These are phyloP conservation scores for Hymenoscyphus scutula DNA, from an alignment of 2,329 filamentous ascomycete genomes.

Conservation along the genomic window DNA sequence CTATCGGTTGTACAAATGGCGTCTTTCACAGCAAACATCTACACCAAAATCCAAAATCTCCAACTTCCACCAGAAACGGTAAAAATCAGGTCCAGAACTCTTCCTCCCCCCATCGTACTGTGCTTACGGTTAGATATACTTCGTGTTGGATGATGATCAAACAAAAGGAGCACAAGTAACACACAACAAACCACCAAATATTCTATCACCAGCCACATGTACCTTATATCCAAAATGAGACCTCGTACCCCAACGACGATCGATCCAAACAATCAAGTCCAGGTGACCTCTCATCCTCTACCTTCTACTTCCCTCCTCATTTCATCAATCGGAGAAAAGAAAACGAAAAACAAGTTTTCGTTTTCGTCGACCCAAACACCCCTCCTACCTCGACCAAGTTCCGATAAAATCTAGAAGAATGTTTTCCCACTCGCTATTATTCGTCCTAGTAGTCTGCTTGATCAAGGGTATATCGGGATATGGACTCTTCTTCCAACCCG, in stretches of 20 bases:
- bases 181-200: neutral
- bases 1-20: too few species aligned
- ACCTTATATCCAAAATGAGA: neutral
- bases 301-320: neutral
- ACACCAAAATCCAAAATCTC: neutral
- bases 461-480: neutral
- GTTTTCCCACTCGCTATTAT: neutral
- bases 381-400: neutral
- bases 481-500: constrained; percentile 1
- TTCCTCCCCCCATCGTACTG: neutral
- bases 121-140: neutral
- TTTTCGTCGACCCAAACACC: neutral
- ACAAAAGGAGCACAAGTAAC: neutral
- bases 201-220: neutral
- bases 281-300: neutral
- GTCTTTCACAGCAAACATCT: too few species aligned
- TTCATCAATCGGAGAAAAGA: neutral
- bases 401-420: neutral
- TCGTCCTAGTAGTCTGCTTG: neutral
- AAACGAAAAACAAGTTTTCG: neutral
- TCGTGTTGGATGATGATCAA: neutral
- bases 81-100: neutral
- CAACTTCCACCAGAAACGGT: neutral
- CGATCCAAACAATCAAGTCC: neutral
- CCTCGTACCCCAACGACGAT: too few species aligned